Conservation (phyloP, 2,329 filamentous ascomycete species). For the Fusarium fracticaudum region DNA sequence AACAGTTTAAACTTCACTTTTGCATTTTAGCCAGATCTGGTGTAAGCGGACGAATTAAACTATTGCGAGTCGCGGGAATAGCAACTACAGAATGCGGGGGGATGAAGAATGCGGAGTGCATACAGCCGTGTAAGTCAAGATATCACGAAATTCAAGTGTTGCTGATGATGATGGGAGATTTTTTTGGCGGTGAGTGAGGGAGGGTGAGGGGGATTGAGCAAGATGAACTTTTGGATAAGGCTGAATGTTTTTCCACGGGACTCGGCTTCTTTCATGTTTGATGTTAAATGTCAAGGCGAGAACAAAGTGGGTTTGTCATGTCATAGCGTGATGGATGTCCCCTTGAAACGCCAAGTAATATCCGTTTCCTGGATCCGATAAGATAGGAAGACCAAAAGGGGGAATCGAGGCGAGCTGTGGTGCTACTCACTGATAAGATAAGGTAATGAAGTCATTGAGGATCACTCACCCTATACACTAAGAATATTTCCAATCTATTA, state of each 20-base stretch:
- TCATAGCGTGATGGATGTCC: background rate
- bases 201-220: background rate
- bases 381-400: background rate
- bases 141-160: background rate
- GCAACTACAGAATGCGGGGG: background rate
- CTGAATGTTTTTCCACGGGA: conserved; percentile 1
- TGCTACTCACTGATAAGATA: background rate
- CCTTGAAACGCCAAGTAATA: conserved; percentile 9
- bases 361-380: background rate
- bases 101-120: background rate
- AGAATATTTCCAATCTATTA: too few relatives aligned
- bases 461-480: background rate
- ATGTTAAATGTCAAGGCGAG: background rate
- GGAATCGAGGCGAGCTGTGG: background rate
- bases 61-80: background rate
- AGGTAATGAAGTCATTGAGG: fast-evolving
- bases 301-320: background rate
- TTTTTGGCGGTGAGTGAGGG: background rate
- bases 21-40: conserved; percentile 6
- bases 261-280: background rate
- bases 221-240: background rate
- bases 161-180: background rate
- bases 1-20: background rate
- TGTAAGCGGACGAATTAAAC: conserved; percentile 18
- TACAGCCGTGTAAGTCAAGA: background rate